phyloP scores from a whole-genome alignment of 192 early-diverging fungal genomes.

The Coemansia sp. region DNA sequence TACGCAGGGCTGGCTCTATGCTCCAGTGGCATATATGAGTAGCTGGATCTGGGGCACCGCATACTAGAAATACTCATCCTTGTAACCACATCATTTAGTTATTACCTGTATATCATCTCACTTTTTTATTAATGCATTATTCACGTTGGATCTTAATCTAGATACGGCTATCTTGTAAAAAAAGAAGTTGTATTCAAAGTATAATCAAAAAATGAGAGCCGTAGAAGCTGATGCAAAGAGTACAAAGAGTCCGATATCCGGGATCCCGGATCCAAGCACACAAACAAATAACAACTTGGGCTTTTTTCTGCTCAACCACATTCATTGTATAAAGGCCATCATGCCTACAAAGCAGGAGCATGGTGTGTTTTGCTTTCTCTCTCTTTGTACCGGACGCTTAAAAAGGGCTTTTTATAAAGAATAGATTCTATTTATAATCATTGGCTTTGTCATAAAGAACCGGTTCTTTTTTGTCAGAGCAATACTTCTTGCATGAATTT shows the following conservation, averaged over 20 bases:
- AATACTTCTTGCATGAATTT: slow-evolving; percentile 5
- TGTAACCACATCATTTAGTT: neutral
- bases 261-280: neutral
- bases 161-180: neutral
- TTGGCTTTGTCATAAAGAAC: slow-evolving; percentile 7
- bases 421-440: slow-evolving; percentile 7
- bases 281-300: neutral
- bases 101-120: neutral
- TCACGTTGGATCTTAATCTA: neutral
- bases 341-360: slow-evolving; percentile 1
- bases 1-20: slow-evolving; percentile 8
- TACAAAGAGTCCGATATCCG: neutral
- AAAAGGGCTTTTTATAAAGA: neutral
- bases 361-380: neutral
- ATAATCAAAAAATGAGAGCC: neutral
- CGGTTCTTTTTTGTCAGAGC: neutral
- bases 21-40: slow-evolving; percentile 8
- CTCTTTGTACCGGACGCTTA: neutral
- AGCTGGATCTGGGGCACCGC: slow-evolving; percentile 17
- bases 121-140: neutral
- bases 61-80: neutral
- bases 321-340: neutral
- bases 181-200: too few relatives aligned
- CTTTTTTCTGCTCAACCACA: neutral
- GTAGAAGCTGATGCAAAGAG: neutral